Evolutionary conservation across 768 basidiomycete genomes (phyloP).

Genomic region (Pisolithus orientalis): DNA sequence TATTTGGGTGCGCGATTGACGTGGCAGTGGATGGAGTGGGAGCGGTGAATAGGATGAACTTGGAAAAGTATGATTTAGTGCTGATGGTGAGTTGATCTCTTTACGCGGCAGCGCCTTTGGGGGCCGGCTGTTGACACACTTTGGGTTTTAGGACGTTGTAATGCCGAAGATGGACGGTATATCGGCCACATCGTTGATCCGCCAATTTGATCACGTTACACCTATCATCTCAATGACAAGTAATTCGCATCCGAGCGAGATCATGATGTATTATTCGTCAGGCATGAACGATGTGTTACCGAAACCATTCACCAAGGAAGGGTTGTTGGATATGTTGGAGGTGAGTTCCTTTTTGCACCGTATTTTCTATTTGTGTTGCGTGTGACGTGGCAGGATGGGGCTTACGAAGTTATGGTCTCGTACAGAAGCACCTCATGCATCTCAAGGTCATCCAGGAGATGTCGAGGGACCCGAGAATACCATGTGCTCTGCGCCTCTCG

Average conservation of each 20-base stretch:
- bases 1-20: constrained; percentile 92
- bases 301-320: constrained; percentile 96
- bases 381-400: no score
- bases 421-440: constrained; percentile 80
- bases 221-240: constrained; percentile 99
- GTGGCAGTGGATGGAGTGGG: constrained; percentile 90
- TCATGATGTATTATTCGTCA: constrained; percentile 67
- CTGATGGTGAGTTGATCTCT: constrained; percentile 66
- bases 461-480: constrained; percentile 53
- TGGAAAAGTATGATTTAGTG: constrained; percentile 93
- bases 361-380: no score
- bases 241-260: constrained; percentile 88
- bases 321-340: constrained; percentile 88
- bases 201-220: constrained; percentile 91
- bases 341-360: constrained; percentile 28
- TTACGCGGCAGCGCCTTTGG: not conserved
- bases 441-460: constrained; percentile 83
- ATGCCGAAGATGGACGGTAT: constrained; percentile 89
- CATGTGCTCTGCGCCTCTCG: constrained; percentile 56
- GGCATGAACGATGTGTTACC: constrained; percentile 97
- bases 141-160: constrained; percentile 73
- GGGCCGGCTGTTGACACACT: not conserved
- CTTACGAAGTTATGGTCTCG: not conserved
- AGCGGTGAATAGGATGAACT: constrained; percentile 94
- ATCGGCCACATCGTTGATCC: constrained; percentile 85